Conservation (phyloP, 2,329 filamentous ascomycete species). For the Colletotrichum orchidophilum region DNA sequence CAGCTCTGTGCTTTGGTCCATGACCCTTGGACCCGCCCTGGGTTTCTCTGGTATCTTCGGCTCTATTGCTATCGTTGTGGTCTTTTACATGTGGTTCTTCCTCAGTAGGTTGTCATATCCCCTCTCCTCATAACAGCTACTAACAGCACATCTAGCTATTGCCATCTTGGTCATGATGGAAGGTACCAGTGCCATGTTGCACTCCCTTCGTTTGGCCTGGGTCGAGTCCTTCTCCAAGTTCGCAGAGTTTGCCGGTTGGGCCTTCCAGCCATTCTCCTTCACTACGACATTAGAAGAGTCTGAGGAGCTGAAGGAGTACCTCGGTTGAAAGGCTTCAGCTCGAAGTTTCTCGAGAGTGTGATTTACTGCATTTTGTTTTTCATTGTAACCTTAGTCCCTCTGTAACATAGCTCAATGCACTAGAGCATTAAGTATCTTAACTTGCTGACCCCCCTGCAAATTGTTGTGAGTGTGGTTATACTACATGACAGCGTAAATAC, state of each 20-base stretch:
- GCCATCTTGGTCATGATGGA: conserved; percentile 91
- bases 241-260: conserved; percentile 88
- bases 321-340: conserved; percentile 49
- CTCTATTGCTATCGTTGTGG: conserved; percentile 81
- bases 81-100: conserved; percentile 91
- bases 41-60: conserved; percentile 71
- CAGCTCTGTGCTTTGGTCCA: conserved; percentile 93
- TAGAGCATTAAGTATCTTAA: conserved; percentile 21
- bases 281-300: conserved; percentile 86
- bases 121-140: background rate
- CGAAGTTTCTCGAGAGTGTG: background rate
- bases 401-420: conserved; percentile 35
- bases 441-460: background rate
- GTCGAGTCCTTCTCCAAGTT: conserved; percentile 98
- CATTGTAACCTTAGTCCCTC: conserved; percentile 33
- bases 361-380: conserved; percentile 23
- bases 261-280: conserved; percentile 92
- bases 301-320: conserved; percentile 65
- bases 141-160: conserved; percentile 45
- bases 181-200: conserved; percentile 94
- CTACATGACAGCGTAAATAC: conserved; percentile 2
- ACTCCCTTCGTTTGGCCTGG: conserved; percentile 91
- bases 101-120: conserved; percentile 59
- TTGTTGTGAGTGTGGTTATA: conserved; percentile 8
- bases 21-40: conserved; percentile 88